Evolutionary conservation across 768 basidiomycete species (phyloP), one percentile per base, ranked within the genome.

Genomic region (Ramaria sp.): DNA sequence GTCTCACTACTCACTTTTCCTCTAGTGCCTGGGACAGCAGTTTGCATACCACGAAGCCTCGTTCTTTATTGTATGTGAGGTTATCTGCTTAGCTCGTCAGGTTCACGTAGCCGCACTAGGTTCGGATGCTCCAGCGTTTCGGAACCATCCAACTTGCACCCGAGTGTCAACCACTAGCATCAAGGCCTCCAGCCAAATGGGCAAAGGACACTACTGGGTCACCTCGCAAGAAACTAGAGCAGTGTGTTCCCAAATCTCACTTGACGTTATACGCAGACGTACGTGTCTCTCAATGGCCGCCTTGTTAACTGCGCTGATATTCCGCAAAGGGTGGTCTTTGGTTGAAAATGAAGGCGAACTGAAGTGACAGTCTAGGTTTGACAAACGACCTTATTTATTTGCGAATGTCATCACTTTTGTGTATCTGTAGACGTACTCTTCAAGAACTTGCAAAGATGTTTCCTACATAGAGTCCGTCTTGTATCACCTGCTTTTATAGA

Each of bases 191-290:
- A 12, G 13, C 48, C 15, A 43, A 52, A 34, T 59, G 61, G 61
- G 52, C 48, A 39, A 36, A 52, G 2, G 45, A 45, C 22, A 39
- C 1, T n/a, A 28, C 28, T 10, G 48, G 41, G 25, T 30, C 24
- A 28, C n/a, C 47, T 6, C 49, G 71, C 18, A 77, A 83, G 66
- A 65, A 69, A 0, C 59, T 72, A 9, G 85, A 88, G 67, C 69
- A 69, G 60, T 70, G 85, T 34, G 79, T 79, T 70, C 85, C 84
- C 7, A 65, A 66, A 58, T 44, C 65, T 3, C 71, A 74, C 58
- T 55, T 78, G 58, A 76, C 73, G 10, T 53, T 74, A 61, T 77
- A 72, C 63, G 64, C 70, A 28, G 61, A 66, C 60, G 74, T 73
- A 64, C 39, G 73, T 62, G n/a, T n/a, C 36, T 38, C 41, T 36